These are phyloP conservation scores for Histomonas meleagridis DNA, from an alignment of 208 protist genomes.

Conservation along the genomic window DNA sequence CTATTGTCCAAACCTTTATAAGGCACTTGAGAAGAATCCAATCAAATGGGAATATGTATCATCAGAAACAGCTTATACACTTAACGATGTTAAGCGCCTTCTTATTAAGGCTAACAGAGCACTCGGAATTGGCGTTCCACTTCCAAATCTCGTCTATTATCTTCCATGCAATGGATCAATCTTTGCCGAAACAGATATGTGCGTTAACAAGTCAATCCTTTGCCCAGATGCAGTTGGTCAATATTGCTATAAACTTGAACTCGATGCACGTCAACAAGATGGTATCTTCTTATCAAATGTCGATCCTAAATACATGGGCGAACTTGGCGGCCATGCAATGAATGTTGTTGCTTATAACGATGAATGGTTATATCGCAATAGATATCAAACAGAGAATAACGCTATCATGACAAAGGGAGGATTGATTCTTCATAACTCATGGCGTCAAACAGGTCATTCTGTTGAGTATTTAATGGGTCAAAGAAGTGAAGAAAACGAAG, in stretches of 20 bases:
- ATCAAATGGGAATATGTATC: not conserved
- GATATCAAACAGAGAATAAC: not conserved
- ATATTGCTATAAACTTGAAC: not conserved
- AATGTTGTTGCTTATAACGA: constrained; percentile 21
- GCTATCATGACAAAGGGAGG: not conserved
- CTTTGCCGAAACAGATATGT: not conserved
- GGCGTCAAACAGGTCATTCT: not conserved
- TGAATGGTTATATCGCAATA: not conserved
- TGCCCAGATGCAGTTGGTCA: not conserved
- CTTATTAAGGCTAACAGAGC: not conserved
- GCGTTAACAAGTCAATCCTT: not conserved
- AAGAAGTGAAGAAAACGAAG: not conserved
- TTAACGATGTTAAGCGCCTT: not conserved
- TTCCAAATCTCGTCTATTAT: not conserved
- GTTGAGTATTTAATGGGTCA: not conserved
- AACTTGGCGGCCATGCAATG: not conserved
- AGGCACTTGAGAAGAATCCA: not conserved
- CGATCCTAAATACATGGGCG: not conserved
- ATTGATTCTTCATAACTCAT: constrained; percentile 23
- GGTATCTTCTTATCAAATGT: not conserved
- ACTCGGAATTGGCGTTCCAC: not conserved
- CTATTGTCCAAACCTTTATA: not conserved
- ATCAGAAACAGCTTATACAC: not conserved
- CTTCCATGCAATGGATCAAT: not conserved
- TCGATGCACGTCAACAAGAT: not conserved